Percentiles rank a stretch among this genome's conserved stretches.
Conservation (phyloP, 1,284 basidiomycete genomes). For the Ceratobasidium sp. region DNA sequence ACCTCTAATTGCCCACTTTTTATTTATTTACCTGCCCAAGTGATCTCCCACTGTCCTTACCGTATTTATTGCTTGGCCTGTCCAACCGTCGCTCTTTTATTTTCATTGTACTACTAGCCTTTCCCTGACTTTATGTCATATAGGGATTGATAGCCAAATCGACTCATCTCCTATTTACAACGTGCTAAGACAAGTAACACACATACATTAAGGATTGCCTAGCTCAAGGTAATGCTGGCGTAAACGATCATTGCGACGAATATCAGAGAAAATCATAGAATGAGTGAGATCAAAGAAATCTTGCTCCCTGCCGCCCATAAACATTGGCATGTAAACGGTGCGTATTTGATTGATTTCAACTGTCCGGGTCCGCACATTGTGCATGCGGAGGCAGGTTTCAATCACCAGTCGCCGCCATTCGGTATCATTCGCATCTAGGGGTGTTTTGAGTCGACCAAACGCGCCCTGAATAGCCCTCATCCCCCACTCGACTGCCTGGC, state of each 20-base stretch:
- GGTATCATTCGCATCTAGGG: conserved; percentile 56
- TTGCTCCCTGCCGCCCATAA: neutral
- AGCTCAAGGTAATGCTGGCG: neutral
- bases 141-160: neutral
- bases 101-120: neutral
- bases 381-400: conserved; percentile 55
- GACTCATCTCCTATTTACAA: neutral
- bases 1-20: neutral
- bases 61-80: too few relatives aligned
- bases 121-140: neutral
- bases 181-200: neutral
- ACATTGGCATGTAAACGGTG: conserved; percentile 56
- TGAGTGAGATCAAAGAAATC: neutral
- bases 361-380: conserved; percentile 55
- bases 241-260: neutral
- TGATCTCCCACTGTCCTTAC: too few relatives aligned
- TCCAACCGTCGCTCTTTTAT: neutral
- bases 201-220: neutral
- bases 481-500: conserved; percentile 65
- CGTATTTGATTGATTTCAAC: conserved; percentile 61
- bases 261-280: neutral
- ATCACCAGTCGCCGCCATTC: conserved; percentile 54
- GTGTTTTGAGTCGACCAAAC: conserved; percentile 61
- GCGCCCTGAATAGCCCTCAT: conserved; percentile 61
- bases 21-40: neutral